Evolutionary conservation across 257 asterid genomes (phyloP), one percentile per base, ranked within the genome.

Genomic region (Paulownia fortunei): DNA sequence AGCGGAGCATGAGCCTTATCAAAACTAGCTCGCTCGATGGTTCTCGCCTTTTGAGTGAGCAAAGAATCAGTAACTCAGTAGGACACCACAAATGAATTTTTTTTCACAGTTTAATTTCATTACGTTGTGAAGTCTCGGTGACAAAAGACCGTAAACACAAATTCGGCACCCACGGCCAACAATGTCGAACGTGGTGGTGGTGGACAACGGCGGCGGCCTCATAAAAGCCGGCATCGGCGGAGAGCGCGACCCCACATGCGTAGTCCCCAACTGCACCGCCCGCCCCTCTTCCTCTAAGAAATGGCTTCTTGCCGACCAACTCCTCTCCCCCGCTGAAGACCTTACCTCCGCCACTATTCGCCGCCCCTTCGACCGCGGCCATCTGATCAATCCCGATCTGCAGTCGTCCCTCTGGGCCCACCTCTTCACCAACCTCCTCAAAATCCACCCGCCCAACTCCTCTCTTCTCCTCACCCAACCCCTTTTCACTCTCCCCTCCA

Each of bases 321-420:
- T 95, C 83, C 97, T 94, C 83, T 88, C 92, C 85, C 93, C 93
- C 8, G 8, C 89, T 32, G 90, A 88, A 54, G 99, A 96, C 91
- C 94, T 96, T 18, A 96, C 99, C 66, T 93, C 99, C 81, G 97
- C 97, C 89, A 89, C 98, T 42, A 81, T 90, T 80, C 97, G 98
- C 86, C 97, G 99, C 69, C 99, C 99, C 23, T 80, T 88, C 82
- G 98, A 93, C 91, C 97, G 97, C 55, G 98, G 97, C 77, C 74
- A 96, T 81, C 88, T 95, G 44, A 90, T 94, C 72, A 93, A 96
- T 76, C 96, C 97, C 26, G 97, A 93, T 34, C 98, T 96, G 76
- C 98, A 96, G 71, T 89, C 99, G 42, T 83, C 96, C 47, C 68
- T 96, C 49, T 93, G 94, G 94, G 55, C 91, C 80, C 96, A 96